Evolutionary conservation across 768 basidiomycete species (phyloP).

Genomic region (Tulasnella sp.): DNA sequence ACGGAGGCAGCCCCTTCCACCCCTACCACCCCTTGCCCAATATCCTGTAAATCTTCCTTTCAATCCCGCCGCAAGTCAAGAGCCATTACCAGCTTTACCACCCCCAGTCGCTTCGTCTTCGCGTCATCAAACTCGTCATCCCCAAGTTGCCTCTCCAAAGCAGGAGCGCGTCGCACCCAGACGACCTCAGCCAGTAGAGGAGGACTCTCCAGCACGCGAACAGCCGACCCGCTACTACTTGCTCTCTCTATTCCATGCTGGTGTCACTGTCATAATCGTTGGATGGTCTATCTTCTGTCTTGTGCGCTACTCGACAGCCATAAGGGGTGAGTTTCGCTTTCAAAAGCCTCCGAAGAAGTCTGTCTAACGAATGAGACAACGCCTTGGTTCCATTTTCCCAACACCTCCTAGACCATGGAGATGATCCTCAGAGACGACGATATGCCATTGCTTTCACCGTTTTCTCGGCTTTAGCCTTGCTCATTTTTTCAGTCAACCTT

Average conservation of each 20-base stretch:
- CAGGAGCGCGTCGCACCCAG: no score
- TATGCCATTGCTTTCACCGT: slow-evolving; percentile 4
- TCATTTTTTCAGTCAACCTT: background rate
- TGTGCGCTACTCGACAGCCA: slow-evolving; percentile 8
- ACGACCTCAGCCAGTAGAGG: no score
- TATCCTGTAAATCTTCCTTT: no score
- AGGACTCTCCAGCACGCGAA: no score
- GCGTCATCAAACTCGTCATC: no score
- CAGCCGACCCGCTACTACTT: background rate
- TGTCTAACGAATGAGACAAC: background rate
- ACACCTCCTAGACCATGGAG: background rate
- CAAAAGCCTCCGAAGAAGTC: background rate
- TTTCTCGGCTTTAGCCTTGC: background rate
- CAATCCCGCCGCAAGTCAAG: no score
- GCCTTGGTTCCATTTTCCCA: background rate
- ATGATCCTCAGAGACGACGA: background rate
- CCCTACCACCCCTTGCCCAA: no score
- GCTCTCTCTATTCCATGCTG: background rate
- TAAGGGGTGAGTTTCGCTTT: background rate
- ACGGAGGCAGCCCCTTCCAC: no score
- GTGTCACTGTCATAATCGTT: background rate
- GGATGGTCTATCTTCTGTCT: background rate
- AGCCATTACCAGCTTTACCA: no score
- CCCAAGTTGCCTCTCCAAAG: no score
- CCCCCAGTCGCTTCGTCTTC: no score